Percentiles rank a stretch among this genome's conserved stretches.
Conservation (phyloP, 2,329 filamentous ascomycete species). For the Hypoxylon rubiginosum region DNA sequence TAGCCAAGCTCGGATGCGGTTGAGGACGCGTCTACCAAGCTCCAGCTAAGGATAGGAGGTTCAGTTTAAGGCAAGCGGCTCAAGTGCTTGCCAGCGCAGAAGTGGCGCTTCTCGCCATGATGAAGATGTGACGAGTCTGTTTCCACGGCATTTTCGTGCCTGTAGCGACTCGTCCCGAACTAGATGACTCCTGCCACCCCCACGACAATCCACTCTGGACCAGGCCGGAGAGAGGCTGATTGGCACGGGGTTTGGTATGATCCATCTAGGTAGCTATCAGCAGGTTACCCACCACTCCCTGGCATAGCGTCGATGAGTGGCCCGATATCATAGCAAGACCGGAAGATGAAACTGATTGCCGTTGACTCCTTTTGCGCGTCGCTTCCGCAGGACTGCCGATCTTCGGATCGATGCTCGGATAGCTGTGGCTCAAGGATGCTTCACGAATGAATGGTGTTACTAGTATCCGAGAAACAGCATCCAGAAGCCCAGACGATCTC, state of each 20-base stretch:
- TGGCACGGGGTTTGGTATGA: slow-evolving; percentile 31
- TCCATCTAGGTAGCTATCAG: slow-evolving; percentile 26
- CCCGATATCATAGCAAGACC: slow-evolving; percentile 21
- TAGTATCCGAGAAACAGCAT: slow-evolving; percentile 28
- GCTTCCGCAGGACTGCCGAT: slow-evolving; percentile 32
- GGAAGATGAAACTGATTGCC: slow-evolving; percentile 24
- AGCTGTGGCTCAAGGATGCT: slow-evolving; percentile 21
- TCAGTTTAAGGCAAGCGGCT: slow-evolving; percentile 1
- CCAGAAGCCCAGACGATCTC: slow-evolving; percentile 23
- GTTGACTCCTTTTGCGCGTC: slow-evolving; percentile 14
- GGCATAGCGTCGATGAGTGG: slow-evolving; percentile 27
- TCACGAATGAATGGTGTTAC: slow-evolving; percentile 33
- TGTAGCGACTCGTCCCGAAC: slow-evolving; percentile 14
- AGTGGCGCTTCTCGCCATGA: slow-evolving; percentile 12
- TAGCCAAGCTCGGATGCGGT: slow-evolving; percentile 4
- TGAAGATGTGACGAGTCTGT: slow-evolving; percentile 30
- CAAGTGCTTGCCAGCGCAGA: slow-evolving; percentile 14
- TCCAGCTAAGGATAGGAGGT: slow-evolving; percentile 10
- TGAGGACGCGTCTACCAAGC: slow-evolving; percentile 10
- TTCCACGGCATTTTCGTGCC: slow-evolving; percentile 19
- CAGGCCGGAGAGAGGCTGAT: slow-evolving; percentile 36
- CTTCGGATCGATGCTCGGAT: slow-evolving; percentile 40
- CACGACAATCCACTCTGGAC: slow-evolving; percentile 42
- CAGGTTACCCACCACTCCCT: slow-evolving; percentile 25
- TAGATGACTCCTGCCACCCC: slow-evolving; percentile 36